Conservation (phyloP, 116 monocot genomes). For the Zostera marina region DNA sequence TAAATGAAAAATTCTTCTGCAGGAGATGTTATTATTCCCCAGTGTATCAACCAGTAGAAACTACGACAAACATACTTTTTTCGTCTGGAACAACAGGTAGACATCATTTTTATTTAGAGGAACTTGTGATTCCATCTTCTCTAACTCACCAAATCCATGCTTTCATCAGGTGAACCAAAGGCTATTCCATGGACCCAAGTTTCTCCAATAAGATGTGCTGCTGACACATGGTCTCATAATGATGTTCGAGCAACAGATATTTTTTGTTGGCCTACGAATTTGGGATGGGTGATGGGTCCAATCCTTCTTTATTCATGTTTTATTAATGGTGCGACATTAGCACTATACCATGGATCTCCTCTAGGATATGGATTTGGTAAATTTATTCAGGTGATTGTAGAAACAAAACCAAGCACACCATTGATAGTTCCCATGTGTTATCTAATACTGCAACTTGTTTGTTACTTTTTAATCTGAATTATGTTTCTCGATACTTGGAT, state of each 20-base stretch:
- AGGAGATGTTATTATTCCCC: conserved; percentile 40
- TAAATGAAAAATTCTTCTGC: conserved; percentile 1
- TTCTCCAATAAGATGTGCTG: conserved; percentile 66
- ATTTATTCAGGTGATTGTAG: conserved; percentile 63
- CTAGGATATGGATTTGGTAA: conserved; percentile 73
- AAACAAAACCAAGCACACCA: background rate
- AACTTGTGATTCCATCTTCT: background rate
- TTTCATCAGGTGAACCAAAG: conserved; percentile 66
- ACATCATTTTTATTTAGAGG: background rate
- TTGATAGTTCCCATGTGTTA: background rate
- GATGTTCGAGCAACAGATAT: conserved; percentile 53
- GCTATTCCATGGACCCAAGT: conserved; percentile 94
- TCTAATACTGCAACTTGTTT: background rate
- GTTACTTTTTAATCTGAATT: background rate
- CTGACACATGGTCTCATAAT: conserved; percentile 81
- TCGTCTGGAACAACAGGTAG: conserved; percentile 94
- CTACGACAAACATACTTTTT: conserved; percentile 72
- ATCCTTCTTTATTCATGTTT: conserved; percentile 60
- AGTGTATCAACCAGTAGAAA: conserved; percentile 48
- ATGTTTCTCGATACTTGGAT: conserved; percentile 2
- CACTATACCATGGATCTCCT: conserved; percentile 88
- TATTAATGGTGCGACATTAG: conserved; percentile 58
- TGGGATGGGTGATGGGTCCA: conserved; percentile 92
- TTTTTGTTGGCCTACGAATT: conserved; percentile 83
- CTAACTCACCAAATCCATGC: background rate